phyloP scores from a whole-genome alignment of 768 basidiomycete genomes.

The Dendrothele bispora region DNA sequence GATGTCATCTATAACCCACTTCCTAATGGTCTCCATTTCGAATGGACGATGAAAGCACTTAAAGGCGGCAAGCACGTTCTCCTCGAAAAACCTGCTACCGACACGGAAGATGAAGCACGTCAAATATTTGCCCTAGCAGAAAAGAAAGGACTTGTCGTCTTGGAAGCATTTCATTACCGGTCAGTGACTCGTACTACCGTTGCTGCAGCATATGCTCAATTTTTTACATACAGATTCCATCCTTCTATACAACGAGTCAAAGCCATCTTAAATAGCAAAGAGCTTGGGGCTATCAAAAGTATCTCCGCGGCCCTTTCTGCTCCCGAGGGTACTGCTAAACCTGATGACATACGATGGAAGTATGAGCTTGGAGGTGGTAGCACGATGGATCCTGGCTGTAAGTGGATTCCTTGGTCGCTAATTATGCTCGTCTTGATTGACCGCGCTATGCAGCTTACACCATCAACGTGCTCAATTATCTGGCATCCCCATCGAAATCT shows the following conservation, averaged over 20 bases:
- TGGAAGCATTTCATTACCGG: slow-evolving; percentile 66
- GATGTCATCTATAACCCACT: slow-evolving; percentile 58
- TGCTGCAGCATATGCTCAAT: background rate
- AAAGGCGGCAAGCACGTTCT: slow-evolving; percentile 67
- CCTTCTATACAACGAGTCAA: slow-evolving; percentile 57
- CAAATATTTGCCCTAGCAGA: slow-evolving; percentile 53
- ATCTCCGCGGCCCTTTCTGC: slow-evolving; percentile 39
- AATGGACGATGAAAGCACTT: slow-evolving; percentile 71
- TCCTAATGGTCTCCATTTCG: slow-evolving; percentile 62
- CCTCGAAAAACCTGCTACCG: slow-evolving; percentile 58
- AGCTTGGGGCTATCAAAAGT: slow-evolving; percentile 51
- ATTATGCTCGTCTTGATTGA: background rate
- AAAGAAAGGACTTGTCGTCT: slow-evolving; percentile 47
- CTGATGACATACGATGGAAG: slow-evolving; percentile 49
- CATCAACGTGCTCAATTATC: slow-evolving; percentile 46
- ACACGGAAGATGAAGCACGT: slow-evolving; percentile 52
- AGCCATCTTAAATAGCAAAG: slow-evolving; percentile 54
- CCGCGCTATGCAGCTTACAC: slow-evolving; percentile 40
- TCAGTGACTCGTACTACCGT: slow-evolving; percentile 14
- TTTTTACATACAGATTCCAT: slow-evolving; percentile 50
- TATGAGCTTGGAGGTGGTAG: slow-evolving; percentile 60
- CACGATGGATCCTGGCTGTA: slow-evolving; percentile 65
- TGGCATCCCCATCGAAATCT: slow-evolving; percentile 43
- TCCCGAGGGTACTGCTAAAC: slow-evolving; percentile 31
- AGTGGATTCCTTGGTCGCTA: slow-evolving; percentile 13